A percentile compares a stretch with the other conserved stretches of the same genome.
These are phyloP conservation scores for Gossypium gossypioides DNA, from an alignment of 441 rosid genomes.

Conservation along the genomic window DNA sequence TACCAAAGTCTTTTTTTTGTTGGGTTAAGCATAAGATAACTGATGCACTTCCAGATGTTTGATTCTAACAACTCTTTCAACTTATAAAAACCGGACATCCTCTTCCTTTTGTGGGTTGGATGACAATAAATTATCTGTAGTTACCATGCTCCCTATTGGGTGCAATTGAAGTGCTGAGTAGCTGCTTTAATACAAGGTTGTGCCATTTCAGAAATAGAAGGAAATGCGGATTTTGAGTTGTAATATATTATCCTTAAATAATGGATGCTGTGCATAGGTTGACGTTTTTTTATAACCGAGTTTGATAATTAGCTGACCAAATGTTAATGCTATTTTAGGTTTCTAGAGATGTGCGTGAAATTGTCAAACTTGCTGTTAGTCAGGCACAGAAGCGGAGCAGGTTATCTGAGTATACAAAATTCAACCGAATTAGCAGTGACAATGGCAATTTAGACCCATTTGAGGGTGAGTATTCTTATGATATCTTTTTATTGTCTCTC, in stretches of 20 bases:
- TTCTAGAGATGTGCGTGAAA: constrained; percentile 70
- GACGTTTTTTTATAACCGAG: background rate
- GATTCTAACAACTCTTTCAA: background rate
- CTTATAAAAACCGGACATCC: background rate
- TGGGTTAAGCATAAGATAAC: background rate
- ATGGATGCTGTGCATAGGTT: background rate
- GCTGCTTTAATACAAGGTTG: background rate
- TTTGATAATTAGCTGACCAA: constrained; percentile 8
- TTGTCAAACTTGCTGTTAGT: constrained; percentile 68
- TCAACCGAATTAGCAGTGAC: constrained; percentile 53
- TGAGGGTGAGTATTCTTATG: constrained; percentile 39
- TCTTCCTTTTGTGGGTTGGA: background rate
- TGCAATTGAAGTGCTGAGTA: background rate
- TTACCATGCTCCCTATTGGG: background rate
- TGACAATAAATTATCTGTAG: background rate
- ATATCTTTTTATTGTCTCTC: background rate
- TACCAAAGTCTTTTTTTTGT: background rate
- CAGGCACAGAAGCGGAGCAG: constrained; percentile 63
- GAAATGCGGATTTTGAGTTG: constrained; percentile 4
- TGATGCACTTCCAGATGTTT: background rate
- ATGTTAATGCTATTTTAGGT: constrained; percentile 36
- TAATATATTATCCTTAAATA: background rate
- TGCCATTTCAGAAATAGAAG: background rate
- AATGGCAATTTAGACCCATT: constrained; percentile 63
- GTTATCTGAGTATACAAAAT: constrained; percentile 55